Evolutionary conservation across 805 yeast genomes (phyloP).

Genomic region (Komagataella kurtzmanii): DNA sequence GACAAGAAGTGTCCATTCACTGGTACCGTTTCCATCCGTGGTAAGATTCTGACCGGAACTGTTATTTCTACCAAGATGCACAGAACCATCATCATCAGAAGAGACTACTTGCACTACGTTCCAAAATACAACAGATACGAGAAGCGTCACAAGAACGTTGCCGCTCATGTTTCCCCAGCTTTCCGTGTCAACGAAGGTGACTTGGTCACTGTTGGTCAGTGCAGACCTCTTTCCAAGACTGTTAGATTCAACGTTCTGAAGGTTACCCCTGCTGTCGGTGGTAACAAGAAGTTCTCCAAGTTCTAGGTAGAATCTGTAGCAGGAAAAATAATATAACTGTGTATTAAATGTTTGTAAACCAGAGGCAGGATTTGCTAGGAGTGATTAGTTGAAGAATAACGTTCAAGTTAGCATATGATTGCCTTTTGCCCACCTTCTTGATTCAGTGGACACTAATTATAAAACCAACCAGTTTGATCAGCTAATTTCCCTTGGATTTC

Average conservation of each 20-base stretch:
- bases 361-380: not conserved
- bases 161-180: conserved; percentile 99
- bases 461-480: too few species aligned
- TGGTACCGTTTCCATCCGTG: conserved; percentile 96
- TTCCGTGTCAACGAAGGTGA: conserved; percentile 99
- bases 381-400: not conserved
- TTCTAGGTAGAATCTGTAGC: conserved; percentile 43
- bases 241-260: conserved; percentile 99
- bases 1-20: conserved; percentile 99
- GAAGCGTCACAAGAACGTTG: conserved; percentile 99
- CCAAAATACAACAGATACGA: conserved; percentile 99
- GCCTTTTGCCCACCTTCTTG: too few species aligned
- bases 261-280: conserved; percentile 81
- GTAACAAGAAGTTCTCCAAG: conserved; percentile 91
- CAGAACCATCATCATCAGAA: conserved; percentile 99
- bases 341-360: conserved; percentile 1
- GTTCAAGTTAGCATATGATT: too few species aligned
- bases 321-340: not conserved
- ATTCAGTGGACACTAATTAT: too few species aligned
- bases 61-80: conserved; percentile 99
- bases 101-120: conserved; percentile 99
- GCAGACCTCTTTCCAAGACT: conserved; percentile 99
- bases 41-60: conserved; percentile 98
- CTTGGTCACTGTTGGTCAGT: conserved; percentile 98
- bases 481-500: too few species aligned